These are phyloP conservation scores for Syzygium aqueum DNA, from an alignment of 345 rosid species.

Conservation along the genomic window DNA sequence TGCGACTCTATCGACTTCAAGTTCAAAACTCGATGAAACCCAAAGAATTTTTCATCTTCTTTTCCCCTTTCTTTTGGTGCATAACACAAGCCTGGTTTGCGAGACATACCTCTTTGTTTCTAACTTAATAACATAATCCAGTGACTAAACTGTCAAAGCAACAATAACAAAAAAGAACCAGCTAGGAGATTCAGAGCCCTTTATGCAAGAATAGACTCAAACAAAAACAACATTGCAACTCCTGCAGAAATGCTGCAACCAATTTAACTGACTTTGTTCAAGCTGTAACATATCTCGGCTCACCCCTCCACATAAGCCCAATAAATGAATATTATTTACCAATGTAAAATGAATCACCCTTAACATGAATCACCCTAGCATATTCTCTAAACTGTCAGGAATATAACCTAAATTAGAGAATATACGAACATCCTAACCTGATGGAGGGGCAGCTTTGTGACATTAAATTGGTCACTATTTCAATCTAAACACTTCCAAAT, in stretches of 20 bases:
- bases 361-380: background rate
- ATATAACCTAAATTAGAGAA: background rate
- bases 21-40: background rate
- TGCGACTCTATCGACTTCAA: background rate
- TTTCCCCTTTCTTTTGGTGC: background rate
- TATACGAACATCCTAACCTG: slow-evolving; percentile 1
- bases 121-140: background rate
- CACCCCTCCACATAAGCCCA: background rate
- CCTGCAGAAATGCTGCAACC: background rate
- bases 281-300: background rate
- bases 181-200: background rate
- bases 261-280: background rate
- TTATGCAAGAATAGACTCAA: background rate
- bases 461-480: slow-evolving; percentile 10
- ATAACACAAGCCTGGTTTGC: background rate
- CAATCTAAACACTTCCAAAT: background rate
- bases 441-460: slow-evolving; percentile 5
- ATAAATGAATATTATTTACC: background rate
- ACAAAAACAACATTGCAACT: background rate
- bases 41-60: background rate
- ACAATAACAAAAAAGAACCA: background rate
- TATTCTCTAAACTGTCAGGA: background rate
- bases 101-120: background rate
- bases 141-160: background rate
- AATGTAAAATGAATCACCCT: background rate